These are phyloP conservation scores for Fusarium avenaceum DNA, from an alignment of 2,329 filamentous ascomycete species.

Conservation along the genomic window DNA sequence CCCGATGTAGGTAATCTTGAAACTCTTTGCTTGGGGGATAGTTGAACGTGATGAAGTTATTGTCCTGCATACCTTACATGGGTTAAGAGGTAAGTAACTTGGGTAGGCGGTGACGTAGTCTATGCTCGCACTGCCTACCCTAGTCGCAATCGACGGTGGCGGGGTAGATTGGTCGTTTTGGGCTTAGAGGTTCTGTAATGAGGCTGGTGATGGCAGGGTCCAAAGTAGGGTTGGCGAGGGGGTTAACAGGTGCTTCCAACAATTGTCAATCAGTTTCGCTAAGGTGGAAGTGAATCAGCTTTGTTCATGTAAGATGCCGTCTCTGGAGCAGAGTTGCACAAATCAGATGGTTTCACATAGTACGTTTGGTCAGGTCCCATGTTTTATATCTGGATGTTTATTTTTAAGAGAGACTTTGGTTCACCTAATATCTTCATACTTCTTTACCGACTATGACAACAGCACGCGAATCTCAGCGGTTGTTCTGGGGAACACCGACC, in stretches of 20 bases:
- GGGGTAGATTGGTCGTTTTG: slow-evolving; percentile 26
- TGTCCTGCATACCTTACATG: slow-evolving; percentile 19
- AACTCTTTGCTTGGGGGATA: slow-evolving; percentile 15
- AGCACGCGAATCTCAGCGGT: slow-evolving; percentile 71
- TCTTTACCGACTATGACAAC: slow-evolving; percentile 58
- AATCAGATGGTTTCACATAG: background rate
- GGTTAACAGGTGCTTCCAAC: background rate
- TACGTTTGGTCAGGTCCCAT: background rate
- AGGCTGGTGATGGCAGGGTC: too few species aligned
- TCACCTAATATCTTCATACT: background rate
- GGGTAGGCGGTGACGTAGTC: slow-evolving; percentile 49
- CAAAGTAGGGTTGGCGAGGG: background rate
- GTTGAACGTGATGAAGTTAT: slow-evolving; percentile 42
- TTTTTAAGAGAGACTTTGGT: background rate
- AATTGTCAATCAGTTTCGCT: background rate
- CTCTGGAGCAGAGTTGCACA: background rate
- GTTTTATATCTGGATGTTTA: background rate
- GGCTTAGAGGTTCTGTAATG: too few species aligned
- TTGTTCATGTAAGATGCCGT: background rate
- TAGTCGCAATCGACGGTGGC: slow-evolving; percentile 36
- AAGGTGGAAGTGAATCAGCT: background rate
- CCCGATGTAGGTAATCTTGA: slow-evolving; percentile 10
- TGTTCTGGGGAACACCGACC: slow-evolving; percentile 68
- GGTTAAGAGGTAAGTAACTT: slow-evolving; percentile 31
- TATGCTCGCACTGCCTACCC: slow-evolving; percentile 40